phyloP scores from a whole-genome alignment of 352 stramenopile genomes.

The Phytophthora rubi region DNA sequence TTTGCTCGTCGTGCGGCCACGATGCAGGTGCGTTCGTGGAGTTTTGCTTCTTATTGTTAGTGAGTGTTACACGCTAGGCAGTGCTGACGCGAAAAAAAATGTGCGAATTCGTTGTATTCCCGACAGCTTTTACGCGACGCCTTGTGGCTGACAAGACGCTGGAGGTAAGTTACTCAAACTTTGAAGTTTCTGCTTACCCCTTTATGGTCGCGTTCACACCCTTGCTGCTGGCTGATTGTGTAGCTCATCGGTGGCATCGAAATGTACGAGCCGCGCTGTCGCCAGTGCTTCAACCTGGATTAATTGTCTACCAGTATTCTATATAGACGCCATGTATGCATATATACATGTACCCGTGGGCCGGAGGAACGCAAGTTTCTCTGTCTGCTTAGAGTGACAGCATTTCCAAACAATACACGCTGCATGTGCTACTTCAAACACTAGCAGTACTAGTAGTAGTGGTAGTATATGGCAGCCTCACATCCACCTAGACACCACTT shows the following conservation, averaged over 20 bases:
- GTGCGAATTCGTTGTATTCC: not conserved
- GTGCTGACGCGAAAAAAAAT: not conserved
- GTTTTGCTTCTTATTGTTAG: not conserved
- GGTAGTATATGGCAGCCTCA: too few species aligned
- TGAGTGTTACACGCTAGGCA: not conserved
- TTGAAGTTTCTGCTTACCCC: not conserved
- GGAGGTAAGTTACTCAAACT: conserved; percentile 48
- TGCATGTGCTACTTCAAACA: not conserved
- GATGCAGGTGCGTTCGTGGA: conserved; percentile 53
- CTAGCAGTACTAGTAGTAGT: too few species aligned
- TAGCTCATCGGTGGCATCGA: conserved; percentile 83
- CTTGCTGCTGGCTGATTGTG: not conserved
- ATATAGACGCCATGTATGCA: conserved; percentile 25
- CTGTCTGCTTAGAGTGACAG: not conserved
- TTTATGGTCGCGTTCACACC: not conserved
- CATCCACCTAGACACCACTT: too few species aligned
- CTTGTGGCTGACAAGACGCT: conserved; percentile 73
- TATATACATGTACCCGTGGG: conserved; percentile 5
- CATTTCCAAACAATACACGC: not conserved
- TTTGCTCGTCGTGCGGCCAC: conserved; percentile 80
- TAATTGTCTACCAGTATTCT: conserved; percentile 26
- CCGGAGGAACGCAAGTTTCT: not conserved
- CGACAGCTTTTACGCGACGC: conserved; percentile 71
- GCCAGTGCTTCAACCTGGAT: conserved; percentile 67
- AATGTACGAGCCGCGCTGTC: conserved; percentile 82